Evolutionary conservation across 148 eudicot species (phyloP), one percentile per base, ranked within the genome.

Genomic region (Spergularia bocconei): DNA sequence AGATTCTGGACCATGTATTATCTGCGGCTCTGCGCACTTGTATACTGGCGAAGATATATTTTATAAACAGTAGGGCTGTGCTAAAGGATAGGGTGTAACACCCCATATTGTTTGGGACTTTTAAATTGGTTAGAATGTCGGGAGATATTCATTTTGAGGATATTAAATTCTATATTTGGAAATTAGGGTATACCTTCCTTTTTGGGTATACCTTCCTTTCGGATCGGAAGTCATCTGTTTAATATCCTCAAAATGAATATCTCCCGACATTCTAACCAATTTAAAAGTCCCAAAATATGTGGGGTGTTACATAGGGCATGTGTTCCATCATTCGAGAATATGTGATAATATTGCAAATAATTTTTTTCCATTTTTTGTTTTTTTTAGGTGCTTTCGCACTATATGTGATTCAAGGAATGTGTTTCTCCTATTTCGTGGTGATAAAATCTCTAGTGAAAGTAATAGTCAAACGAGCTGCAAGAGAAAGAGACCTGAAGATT

Each of bases 381-480:
- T 29, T 66, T 29, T 68, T 75, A 94, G 97, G 90, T 89, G 87
- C 74, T 79, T 95, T 90, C 91, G 98, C 11, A 65, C 56, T 7
- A 79, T 86, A 54, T 92, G 92, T 81, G 85, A 87, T 82, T 86
- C 90, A n/a, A 92, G 93, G 97, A 64, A 70, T 61, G 50, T 65
- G 53, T 89, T 90, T 79, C 75, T 81, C 59, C 87, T 85, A 70
- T 83, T 84, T 76, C 75, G 88, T 2, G 71, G 47, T 39, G 72
- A 60, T 38, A 83, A 57, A 48, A 62, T 54, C 80, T 23, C 59
- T 38, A 56, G 68, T 57, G 79, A 67, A 62, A 71, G 69, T 77
- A 33, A 17, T 74, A 15, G 48, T 68, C 16, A 33, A 63, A 56
- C 52, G 53, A 71, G 66, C 33, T 56, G 58, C 70, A 95, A 86